Percentiles rank a stretch among this genome's conserved stretches.
These are phyloP conservation scores for Fomitopsis schrenkii DNA, from an alignment of 1,284 basidiomycete genomes.

Conservation along the genomic window DNA sequence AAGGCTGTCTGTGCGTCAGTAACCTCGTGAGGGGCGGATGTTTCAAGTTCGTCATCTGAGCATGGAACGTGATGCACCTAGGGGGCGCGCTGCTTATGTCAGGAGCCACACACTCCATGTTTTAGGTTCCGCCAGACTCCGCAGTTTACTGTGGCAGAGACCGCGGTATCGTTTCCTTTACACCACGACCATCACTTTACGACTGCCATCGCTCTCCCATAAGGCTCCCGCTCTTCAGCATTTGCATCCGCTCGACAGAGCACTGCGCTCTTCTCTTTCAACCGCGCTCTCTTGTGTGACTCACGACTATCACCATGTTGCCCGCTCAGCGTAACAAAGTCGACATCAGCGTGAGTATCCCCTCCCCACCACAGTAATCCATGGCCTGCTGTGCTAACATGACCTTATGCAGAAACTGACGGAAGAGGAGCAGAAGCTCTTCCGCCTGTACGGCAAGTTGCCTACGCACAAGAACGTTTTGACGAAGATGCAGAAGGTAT, in stretches of 20 bases:
- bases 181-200: slow-evolving; percentile 14
- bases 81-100: slow-evolving; percentile 9
- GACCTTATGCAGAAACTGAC: slow-evolving; percentile 62
- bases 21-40: not conserved
- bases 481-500: slow-evolving; percentile 92
- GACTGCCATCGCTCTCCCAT: slow-evolving; percentile 11
- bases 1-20: not conserved
- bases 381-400: not conserved
- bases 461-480: slow-evolving; percentile 91
- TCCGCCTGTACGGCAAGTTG: slow-evolving; percentile 92
- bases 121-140: slow-evolving; percentile 15
- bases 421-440: slow-evolving; percentile 92
- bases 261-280: slow-evolving; percentile 18
- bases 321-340: slow-evolving; percentile 86
- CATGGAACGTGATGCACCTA: not conserved
- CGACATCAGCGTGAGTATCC: slow-evolving; percentile 75
- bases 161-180: slow-evolving; percentile 3
- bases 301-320: slow-evolving; percentile 50
- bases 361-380: not conserved
- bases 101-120: slow-evolving; percentile 2
- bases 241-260: slow-evolving; percentile 19
- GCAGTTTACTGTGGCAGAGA: slow-evolving; percentile 5
- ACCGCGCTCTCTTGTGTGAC: slow-evolving; percentile 17
- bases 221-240: slow-evolving; percentile 10
- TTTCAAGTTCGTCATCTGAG: slow-evolving; percentile 4